Evolutionary conservation across 495 filamentous ascomycete species (phyloP), one percentile per base, ranked within the genome.

Genomic region (Penicillium macrosclerotiorum): DNA sequence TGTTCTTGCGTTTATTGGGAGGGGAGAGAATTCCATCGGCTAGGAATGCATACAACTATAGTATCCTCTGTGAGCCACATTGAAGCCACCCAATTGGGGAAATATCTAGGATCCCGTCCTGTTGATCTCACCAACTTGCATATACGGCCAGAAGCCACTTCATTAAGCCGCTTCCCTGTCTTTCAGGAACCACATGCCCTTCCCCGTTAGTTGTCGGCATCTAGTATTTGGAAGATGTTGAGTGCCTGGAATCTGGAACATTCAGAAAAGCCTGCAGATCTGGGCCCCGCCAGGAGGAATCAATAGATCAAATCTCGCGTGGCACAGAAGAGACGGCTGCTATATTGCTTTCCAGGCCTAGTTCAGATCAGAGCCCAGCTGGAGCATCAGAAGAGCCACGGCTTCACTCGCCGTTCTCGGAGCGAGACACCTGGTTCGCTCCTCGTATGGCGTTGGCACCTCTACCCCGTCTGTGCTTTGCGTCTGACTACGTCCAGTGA

Each of bases 231-330:
- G 16, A 12, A 12, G 34, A 24, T 22, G n/a, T 8, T 22, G 14
- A 13, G n/a, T 33, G 40, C 29, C 14, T 3, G 9, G 40, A 32
- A 33, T 29, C 40, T 42, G 40, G 33, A 16, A 11, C 17, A 12
- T n/a, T 2, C n/a, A n/a, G n/a, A n/a, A n/a, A n/a, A n/a, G n/a
- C n/a, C 16, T 11, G 19, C 19, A 4, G 12, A 33, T 42, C 18
- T 19, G 18, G 12, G 1, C 11, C 8, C 14, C 4, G 18, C 9
- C n/a, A 5, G n/a, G 14, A 23, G 9, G 7, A 32, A 26, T 47
- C 38, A 49, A 55, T 37, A 45, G 41, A 52, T 56, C 44, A 49
- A 31, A 42, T 52, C 33, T 47, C 29, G 48, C 39, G 35, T 48
- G 53, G 42, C 26, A 39, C 38, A 41, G 11, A 34, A 24, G 17